Evolutionary conservation across 2,329 filamentous ascomycete species (phyloP), one percentile per base, ranked within the genome.

Genomic region (Aspergillus texensis): DNA sequence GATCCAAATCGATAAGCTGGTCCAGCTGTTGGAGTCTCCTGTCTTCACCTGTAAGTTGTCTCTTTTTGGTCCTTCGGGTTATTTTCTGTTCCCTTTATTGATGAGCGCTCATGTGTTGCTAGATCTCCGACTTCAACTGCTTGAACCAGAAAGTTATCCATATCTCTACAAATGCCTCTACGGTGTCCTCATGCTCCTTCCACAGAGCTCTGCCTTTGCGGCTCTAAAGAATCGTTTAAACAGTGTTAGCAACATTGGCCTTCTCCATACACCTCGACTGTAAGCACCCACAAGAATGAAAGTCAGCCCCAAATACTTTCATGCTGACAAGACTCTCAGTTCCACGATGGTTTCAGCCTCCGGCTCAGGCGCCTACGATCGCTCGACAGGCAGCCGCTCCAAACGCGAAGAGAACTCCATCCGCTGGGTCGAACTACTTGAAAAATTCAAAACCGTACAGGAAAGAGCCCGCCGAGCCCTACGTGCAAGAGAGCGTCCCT

Each of bases 141-240:
- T 99, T 10, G 95, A 99, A 75, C 95, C 95, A 1, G 96, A 99
- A 75, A 93, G 91, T 76, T 94, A 94, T 70, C 95, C 95, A 2
- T 92, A 96, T 75, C 84, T 99, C 1, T 98, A 99, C 83, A 97
- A 97, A 80, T 99, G 95, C 79, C 88, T 99, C 56, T 99, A 98
- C 74, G 95, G 95, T 11, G 87, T 99, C 53, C 84, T 99, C 60
- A 99, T 99, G 95, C 89, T 99, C 21, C 86, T 99, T n/a, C 95
- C 95, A 0, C 95, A 99, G 79, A 98, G 94, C 19, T 96, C 93
- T 32, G 96, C 95, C 10, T 99, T 99, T 80, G 95, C 94, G 32
- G 94, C 95, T 2, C 84, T 99, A 62, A 98, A 97, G 77, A 99
- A 99, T 75, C 89, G 95, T 48, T 85, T 99, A 57, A 98, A 98